Evolutionary conservation across 1,284 basidiomycete genomes (phyloP), one percentile per base, ranked within the genome.

Genomic region (Sporisorium sorghi): DNA sequence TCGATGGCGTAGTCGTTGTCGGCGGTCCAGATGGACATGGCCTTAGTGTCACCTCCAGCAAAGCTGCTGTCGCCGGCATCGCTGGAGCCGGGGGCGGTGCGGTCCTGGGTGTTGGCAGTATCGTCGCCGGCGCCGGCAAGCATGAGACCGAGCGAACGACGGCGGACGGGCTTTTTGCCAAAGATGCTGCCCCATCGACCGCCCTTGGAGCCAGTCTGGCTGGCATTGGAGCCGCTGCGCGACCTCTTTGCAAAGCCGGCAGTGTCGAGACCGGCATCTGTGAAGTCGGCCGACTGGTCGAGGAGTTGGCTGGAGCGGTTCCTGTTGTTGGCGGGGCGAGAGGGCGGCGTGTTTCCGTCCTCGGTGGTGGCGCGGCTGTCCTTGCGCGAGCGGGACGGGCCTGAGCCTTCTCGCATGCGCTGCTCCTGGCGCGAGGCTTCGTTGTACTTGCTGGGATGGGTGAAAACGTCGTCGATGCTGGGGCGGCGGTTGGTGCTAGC

Each of bases 1-100:
- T 98, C 94, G 83, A 90, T 91, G 5, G 93, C 94, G 75, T 93
- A 94, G 85, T 93, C 91, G 47, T 90, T 89, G 66, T 88, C 89
- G 32, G 92, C 89, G 2, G 89, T 92, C 94, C 94, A 98, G 19
- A 94, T 76, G 44, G 83, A 76, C 61, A 79, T 76, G 42, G 58
- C 26, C 58, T 71, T 74, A 43, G 55, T 58, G 5, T 67, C 78
- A n/a, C 48, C 61, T 24, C 53, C 72, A 19, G 43, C 54, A 21
- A 68, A 76, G 55, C 64, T 71, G 52, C 64, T 71, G 48, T 77
- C 72, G 12, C 59, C 71, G 15, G 63, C 67, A 11, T 67, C 71
- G 58, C 66, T 74, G 12, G 71, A 58, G 26, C 49, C 61, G 6
- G 59, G 49, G 3, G 53, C 49, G 24, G 50, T 28, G n/a, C 61